Base-by-base conservation (phyloP, 148 eudicot species). In the Diospyros lotus region DNA sequence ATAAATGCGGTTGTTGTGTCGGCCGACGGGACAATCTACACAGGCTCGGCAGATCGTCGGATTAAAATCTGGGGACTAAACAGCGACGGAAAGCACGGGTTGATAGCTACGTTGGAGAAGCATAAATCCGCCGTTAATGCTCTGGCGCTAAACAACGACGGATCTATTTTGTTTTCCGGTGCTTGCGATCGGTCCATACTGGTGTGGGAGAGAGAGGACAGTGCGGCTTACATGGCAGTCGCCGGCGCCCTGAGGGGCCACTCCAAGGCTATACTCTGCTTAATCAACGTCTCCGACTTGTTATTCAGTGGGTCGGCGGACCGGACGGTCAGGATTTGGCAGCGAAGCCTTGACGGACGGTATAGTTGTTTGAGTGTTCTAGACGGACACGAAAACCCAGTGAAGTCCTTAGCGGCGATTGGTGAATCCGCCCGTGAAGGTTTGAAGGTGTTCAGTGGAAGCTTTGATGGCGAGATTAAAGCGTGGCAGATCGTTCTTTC, bases 291-390 rank as follows among this genome's bases (percentile, higher is more conserved):
- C 55, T 58, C 68, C 1, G 87, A 90, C 77, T 77, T 90, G 39
- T 63, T 92, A 76, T 76, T 89, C 56, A 92, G 97, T 59, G 97
- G 97, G 10, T 90, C 94, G 0, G 93, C 90, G 0, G 97, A 92
- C 86, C 86, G 88, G 73, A 92, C 97, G 75, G 89, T 92, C 12
- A 87, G 94, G 85, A 81, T 92, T 46, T 92, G 97, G 97, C 82
- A 75, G 14, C 76, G 86, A 4, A 84, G 84, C 15, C 1, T 50
- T 42, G 89, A 84, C 0, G 89, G 89, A 1, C 79, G 66, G 69
- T 88, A 60, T 50, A 75, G 80, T n/a, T 92, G 94, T 72, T 76
- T 90, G 81, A 74, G 68, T 1, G 85, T 87, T 5, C 69, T 86
- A 73, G 84, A 65, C 3, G 97, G 87, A 8, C 92, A 92, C 44